These are phyloP conservation scores for Eurotiales sp. DNA, from an alignment of 2,329 filamentous ascomycete genomes.

Conservation along the genomic window DNA sequence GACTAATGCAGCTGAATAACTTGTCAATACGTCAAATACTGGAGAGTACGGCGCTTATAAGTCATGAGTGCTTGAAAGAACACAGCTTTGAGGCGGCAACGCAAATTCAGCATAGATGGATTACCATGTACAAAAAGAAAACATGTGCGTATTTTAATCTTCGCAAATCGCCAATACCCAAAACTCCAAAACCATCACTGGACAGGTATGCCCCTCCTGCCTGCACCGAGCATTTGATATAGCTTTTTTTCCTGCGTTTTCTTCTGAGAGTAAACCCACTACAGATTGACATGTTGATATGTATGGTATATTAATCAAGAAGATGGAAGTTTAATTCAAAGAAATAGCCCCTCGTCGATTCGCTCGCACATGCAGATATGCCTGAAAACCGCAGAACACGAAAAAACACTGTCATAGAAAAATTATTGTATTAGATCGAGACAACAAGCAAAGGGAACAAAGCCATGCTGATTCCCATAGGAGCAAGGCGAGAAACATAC, in stretches of 20 bases:
- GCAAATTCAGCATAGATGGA: neutral
- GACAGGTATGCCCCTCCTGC: too few species aligned
- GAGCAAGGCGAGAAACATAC: slow-evolving; percentile 56
- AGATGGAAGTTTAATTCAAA: slow-evolving; percentile 48
- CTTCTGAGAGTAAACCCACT: neutral
- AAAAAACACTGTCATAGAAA: slow-evolving; percentile 67
- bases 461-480: too few species aligned
- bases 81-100: neutral
- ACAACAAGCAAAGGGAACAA: slow-evolving; percentile 2
- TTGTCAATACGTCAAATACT: neutral
- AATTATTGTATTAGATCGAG: neutral
- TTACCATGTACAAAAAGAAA: neutral
- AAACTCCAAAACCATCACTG: slow-evolving; percentile 2
- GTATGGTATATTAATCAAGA: neutral
- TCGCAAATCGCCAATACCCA: slow-evolving; percentile 3
- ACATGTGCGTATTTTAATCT: neutral
- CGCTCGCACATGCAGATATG: slow-evolving; percentile 77
- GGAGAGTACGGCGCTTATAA: too few species aligned
- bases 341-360: slow-evolving; percentile 80
- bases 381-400: slow-evolving; percentile 86
- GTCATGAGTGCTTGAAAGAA: too few species aligned
- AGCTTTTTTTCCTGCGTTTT: neutral
- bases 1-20: neutral
- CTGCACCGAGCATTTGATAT: too few species aligned
- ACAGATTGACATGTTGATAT: neutral